These are phyloP conservation scores for Sugiyamaella floridensis DNA, from an alignment of 805 yeast genomes.

Conservation along the genomic window DNA sequence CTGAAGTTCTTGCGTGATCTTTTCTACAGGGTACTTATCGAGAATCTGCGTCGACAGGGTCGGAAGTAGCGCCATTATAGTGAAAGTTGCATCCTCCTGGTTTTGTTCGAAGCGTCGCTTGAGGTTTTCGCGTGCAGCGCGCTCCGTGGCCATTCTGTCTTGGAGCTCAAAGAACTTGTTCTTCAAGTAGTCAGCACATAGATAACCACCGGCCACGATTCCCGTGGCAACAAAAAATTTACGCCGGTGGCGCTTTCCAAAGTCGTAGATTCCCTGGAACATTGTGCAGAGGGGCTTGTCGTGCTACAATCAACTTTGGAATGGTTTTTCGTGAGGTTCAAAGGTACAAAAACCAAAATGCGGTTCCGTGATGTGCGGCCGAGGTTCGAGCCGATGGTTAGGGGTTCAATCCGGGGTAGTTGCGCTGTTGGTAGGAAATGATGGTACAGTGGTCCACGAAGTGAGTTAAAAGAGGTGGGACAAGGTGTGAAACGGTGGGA, in stretches of 20 bases:
- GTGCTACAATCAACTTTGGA: too few relatives aligned
- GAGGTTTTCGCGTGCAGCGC: conserved; percentile 58
- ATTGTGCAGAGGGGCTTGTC: conserved; percentile 6
- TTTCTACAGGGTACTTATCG: conserved; percentile 60
- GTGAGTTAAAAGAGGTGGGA: too few relatives aligned
- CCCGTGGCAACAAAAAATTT: conserved; percentile 41
- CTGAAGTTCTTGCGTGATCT: conserved; percentile 62
- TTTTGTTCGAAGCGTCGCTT: conserved; percentile 84
- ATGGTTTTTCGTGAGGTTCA: not conserved
- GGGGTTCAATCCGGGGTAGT: not conserved
- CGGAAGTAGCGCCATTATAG: conserved; percentile 76
- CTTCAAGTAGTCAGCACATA: conserved; percentile 38
- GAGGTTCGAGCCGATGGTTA: not conserved
- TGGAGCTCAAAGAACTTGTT: conserved; percentile 45
- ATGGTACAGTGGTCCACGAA: too few relatives aligned
- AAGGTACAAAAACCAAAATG: not conserved
- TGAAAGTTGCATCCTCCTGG: conserved; percentile 80
- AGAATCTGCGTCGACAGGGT: conserved; percentile 61
- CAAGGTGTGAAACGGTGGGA: too few relatives aligned
- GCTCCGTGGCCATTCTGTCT: conserved; percentile 47
- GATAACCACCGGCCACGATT: conserved; percentile 39
- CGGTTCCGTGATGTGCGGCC: not conserved
- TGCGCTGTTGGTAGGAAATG: not conserved
- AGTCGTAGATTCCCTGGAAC: conserved; percentile 29
- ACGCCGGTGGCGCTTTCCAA: conserved; percentile 40